Evolutionary conservation across 768 basidiomycete genomes (phyloP), one percentile per base, ranked within the genome.

Genomic region (Gloeopeniophorella convolvens): DNA sequence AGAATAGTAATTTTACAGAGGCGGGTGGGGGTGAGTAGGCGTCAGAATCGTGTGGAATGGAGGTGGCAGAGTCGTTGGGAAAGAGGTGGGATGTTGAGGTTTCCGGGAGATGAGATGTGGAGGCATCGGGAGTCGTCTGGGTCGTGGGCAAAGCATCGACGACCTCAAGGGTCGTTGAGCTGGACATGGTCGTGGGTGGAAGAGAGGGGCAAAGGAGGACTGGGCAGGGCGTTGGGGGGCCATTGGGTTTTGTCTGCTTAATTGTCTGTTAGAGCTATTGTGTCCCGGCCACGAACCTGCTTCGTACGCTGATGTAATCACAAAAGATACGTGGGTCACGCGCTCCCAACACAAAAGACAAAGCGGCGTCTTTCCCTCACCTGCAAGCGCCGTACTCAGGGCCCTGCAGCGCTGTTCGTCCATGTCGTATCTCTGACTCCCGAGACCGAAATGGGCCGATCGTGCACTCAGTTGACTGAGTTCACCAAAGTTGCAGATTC

Each of bases 1-100:
- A 77, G 62, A 87, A 90, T 46, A 91, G 76, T 5, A 83, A 72
- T 35, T 72, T 69, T 55, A 86, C 70, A 59, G 5, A 73, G 69
- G 23, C 69, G 44, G 15, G 54, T 18, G 63, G 66, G 43, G 62
- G 45, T 10, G 63, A 50, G 35, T 57, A 56, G 27, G 57, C 47
- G 32, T 60, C 51, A 21, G 60, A 48, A 32, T 59, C 51, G 15
- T 56, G 50, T 10, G 61, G 60, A 41, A 63, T 50, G 48, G 63
- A 60, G 45, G 55, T 48, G 33, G 59, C 55, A 16, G 63, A 42
- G 12, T 54, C 57, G 33, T 43, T 42, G 35, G 50, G 45, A 50
- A 60, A 60, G 48, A 51, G 43, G 21, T 59, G 44, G 33, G 23
- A 43, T 35, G 56, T 58, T 18, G 58, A 59, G 31, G 45, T 24